Evolutionary conservation across 306 rosid species (phyloP), one percentile per base, ranked within the genome.

Genomic region (Acacia acuminata): DNA sequence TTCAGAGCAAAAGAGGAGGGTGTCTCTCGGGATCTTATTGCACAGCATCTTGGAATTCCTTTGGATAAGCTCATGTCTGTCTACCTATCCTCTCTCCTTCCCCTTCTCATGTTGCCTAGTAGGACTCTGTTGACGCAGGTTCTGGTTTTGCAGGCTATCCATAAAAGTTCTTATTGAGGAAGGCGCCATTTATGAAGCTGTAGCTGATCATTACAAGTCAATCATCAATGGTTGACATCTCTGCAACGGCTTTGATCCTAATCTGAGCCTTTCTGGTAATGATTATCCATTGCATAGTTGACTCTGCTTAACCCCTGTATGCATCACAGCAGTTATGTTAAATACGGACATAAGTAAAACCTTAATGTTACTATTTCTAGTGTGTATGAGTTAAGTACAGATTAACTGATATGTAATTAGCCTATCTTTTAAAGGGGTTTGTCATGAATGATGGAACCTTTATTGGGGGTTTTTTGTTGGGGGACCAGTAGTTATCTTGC

Each of bases 131-230:
- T 75, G 75, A 89, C 69, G 36, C 72, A 51, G 81, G 45, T 70
- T 86, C 32, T 75, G 81, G 51, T 72, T 89, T 77, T 89, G 85
- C 91, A 93, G 98, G 88, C 43, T 71, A 50, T 90, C 91, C 10
- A 80, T 94, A 42, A 70, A 79, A 9, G 84, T 75, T 75, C 97
- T 93, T 45, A 83, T 76, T 3, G 79, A 78, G 58, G 94, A 92
- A 73, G 92, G 90, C 68, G 15, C 45, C 17, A 72, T 94, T 78
- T 93, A 93, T 84, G 91, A 88, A 81, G 81, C 92, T 15, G 85
- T 90, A 82, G 60, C 53, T 1, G 91, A 88, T 63, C 91, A 90
- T 88, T 93, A 73, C 13, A 92, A 96, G 85, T 91, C 98, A 67
- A 83, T 84, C 71, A 34, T 84, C 79, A 82, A 95, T 17, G 96